Evolutionary conservation across 345 rosid genomes (phyloP), one percentile per base, ranked within the genome.

Genomic region (Aquilaria malaccensis): DNA sequence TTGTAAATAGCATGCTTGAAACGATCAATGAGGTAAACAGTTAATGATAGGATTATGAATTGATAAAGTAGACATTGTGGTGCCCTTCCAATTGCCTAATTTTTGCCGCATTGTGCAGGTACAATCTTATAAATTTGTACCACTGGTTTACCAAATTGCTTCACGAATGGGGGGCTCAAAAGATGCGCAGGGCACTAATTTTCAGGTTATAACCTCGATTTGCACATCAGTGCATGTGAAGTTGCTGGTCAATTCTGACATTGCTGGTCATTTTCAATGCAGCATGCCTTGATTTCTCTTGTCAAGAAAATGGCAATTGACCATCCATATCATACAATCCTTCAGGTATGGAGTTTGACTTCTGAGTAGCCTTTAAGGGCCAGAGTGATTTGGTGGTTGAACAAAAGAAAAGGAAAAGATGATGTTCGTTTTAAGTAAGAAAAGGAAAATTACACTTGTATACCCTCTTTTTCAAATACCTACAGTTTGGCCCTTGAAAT

Each of bases 231-330:
- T 62, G 60, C 45, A 56, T 43, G 11, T 7, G 29, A 61, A 72
- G 59, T 51, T 63, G 47, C 53, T 49, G 64, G 45, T 56, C 62
- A 47, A 62, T 63, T 58, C 72, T 84, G 45, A 72, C 71, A 13
- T 73, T 30, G 47, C 55, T 22, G 22, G 22, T 2, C 10, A 62
- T 67, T 78, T 37, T 62, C 64, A 13, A 13, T 76, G 81, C 97
- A 93, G 98, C 80, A 76, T 80, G 94, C 97, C 69, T 67, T 93
- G 82, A 83, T 80, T 70, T 85, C 96, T 69, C 91, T 93, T 65
- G 76, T 93, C 78, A 93, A 84, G 83, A 93, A 89, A 80, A 93
- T 93, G 96, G 88, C 98, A 69, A 80, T 82, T 64, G 98, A 89
- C 74, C 98, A 93, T 80, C 98, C 98, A 29, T 87, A 93, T 69